Evolutionary conservation across 345 rosid species (phyloP).

Genomic region (Lepidium didymum): DNA sequence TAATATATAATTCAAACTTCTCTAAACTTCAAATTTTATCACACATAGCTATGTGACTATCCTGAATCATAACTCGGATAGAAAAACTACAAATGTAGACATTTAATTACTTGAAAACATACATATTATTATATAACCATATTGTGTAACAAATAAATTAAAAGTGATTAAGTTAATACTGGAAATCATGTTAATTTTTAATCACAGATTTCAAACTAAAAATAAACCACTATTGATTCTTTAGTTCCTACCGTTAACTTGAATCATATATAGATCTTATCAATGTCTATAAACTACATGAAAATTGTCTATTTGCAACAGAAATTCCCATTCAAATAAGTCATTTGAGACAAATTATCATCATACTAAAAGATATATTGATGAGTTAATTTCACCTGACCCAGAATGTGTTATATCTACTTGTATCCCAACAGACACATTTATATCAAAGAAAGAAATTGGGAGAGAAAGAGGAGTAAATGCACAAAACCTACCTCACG

Average conservation of each 20-base stretch:
- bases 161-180: not conserved
- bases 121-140: not conserved
- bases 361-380: not conserved
- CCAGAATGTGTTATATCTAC: not conserved
- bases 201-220: not conserved
- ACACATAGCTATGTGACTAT: too few relatives aligned
- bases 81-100: too few relatives aligned
- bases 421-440: not conserved
- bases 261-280: not conserved
- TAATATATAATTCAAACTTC: too few relatives aligned
- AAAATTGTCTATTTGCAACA: not conserved
- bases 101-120: too few relatives aligned
- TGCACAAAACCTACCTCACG: slow-evolving; percentile 18
- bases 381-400: not conserved
- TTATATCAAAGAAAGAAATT: not conserved
- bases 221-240: not conserved
- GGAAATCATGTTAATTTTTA: not conserved
- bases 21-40: too few relatives aligned
- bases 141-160: not conserved
- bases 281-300: not conserved
- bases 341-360: too few relatives aligned
- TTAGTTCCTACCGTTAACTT: not conserved
- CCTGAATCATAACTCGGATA: too few relatives aligned
- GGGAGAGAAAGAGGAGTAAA: not conserved
- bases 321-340: not conserved